Conservation (phyloP, 352 stramenopile genomes). For the Globisporangium mamillatum region DNA sequence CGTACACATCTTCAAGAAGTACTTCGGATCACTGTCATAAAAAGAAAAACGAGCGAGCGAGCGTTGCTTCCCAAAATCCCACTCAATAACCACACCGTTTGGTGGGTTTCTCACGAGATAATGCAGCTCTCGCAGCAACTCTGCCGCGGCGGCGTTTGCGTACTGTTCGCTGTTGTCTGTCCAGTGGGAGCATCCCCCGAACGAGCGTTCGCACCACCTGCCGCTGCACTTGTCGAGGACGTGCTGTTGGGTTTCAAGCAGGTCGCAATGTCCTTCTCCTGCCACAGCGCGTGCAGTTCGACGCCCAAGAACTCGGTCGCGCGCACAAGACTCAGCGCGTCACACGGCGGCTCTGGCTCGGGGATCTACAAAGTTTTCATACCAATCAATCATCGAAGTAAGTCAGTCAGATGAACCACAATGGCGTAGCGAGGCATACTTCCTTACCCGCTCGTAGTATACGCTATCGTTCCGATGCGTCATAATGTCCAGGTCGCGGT, state of each 20-base stretch:
- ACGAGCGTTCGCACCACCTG: background rate
- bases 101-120: slow-evolving; percentile 25
- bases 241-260: slow-evolving; percentile 31
- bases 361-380: slow-evolving; percentile 33
- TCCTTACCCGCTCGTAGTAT: slow-evolving; percentile 60
- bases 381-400: background rate
- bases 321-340: slow-evolving; percentile 53
- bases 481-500: slow-evolving; percentile 66
- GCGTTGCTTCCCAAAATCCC: too few relatives aligned
- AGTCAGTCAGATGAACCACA: background rate
- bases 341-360: slow-evolving; percentile 32
- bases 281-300: slow-evolving; percentile 38
- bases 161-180: background rate
- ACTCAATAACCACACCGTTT: background rate
- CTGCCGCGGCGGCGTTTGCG: slow-evolving; percentile 9
- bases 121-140: slow-evolving; percentile 46
- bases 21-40: too few relatives aligned
- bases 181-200: background rate
- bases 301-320: slow-evolving; percentile 34
- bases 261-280: slow-evolving; percentile 40
- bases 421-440: background rate
- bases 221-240: slow-evolving; percentile 4
- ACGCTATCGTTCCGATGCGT: slow-evolving; percentile 67
- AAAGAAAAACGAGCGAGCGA: too few relatives aligned
- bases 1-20: too few relatives aligned